phyloP scores from a whole-genome alignment of 2,329 filamentous ascomycete genomes.

The Fusarium palustre region DNA sequence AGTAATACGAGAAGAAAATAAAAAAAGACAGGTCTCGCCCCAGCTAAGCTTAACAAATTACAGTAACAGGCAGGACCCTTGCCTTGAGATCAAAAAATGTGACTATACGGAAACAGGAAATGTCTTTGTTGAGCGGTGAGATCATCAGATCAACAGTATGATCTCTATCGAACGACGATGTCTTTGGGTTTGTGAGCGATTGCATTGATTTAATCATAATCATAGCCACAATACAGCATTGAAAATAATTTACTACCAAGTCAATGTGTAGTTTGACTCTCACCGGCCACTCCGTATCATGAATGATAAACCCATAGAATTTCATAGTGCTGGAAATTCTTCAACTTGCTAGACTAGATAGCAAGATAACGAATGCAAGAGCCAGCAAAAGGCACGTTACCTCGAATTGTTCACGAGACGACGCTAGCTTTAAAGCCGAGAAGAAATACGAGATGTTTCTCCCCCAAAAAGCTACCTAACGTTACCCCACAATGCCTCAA shows the following conservation, averaged over 20 bases:
- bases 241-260: background rate
- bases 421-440: conserved; percentile 22
- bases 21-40: conserved; percentile 1
- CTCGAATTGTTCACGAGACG: conserved; percentile 10
- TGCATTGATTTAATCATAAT: background rate
- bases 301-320: background rate
- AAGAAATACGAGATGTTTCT: conserved; percentile 41
- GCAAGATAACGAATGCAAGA: background rate
- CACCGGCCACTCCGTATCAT: conserved; percentile 12
- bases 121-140: conserved; percentile 28
- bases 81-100: conserved; percentile 1
- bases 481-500: conserved; percentile 38
- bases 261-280: background rate
- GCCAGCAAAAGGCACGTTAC: conserved; percentile 34
- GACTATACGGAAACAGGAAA: background rate
- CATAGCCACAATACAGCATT: background rate
- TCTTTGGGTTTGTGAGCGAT: background rate
- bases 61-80: conserved; percentile 25
- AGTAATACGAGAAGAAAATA: conserved; percentile 37
- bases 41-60: conserved; percentile 19
- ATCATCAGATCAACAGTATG: conserved; percentile 28
- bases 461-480: conserved; percentile 20
- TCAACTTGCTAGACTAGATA: background rate
- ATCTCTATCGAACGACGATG: background rate
- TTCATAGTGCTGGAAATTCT: background rate